Evolutionary conservation across 371 early-diverging fungal genomes (phyloP).

Genomic region (Umbelopsis sp.): DNA sequence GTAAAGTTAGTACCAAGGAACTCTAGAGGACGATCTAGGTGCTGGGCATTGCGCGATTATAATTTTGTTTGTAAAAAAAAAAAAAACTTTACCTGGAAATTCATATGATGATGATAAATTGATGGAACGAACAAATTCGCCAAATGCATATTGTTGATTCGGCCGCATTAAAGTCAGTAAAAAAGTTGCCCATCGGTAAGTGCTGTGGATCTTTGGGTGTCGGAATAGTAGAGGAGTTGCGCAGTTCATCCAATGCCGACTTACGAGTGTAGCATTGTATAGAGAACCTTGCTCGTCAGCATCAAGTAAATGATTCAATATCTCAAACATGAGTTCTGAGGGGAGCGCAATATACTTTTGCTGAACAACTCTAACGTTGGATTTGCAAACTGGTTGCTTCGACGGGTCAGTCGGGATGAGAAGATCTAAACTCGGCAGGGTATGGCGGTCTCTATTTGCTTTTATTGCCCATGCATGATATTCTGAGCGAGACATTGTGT

Average conservation of each 20-base stretch:
- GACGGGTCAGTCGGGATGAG: background rate
- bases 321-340: conserved; percentile 49
- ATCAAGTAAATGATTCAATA: conserved; percentile 39
- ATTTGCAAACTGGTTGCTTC: background rate
- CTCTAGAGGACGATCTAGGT: no score
- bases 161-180: conserved; percentile 55
- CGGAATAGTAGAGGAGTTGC: conserved; percentile 57
- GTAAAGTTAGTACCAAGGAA: background rate
- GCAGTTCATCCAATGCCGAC: conserved; percentile 58
- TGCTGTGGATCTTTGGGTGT: conserved; percentile 50
- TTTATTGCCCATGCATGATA: conserved; percentile 17
- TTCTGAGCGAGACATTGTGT: conserved; percentile 18
- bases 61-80: no score
- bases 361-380: background rate
- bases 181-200: conserved; percentile 66
- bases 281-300: conserved; percentile 42
- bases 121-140: conserved; percentile 34
- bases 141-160: conserved; percentile 37
- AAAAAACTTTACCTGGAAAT: background rate
- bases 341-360: conserved; percentile 33
- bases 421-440: background rate
- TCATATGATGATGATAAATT: conserved; percentile 36
- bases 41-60: no score
- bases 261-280: conserved; percentile 49
- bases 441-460: conserved; percentile 3